These are phyloP conservation scores for Zizania latifolia DNA, from an alignment of 176 grass and related monocot species.

Conservation along the genomic window DNA sequence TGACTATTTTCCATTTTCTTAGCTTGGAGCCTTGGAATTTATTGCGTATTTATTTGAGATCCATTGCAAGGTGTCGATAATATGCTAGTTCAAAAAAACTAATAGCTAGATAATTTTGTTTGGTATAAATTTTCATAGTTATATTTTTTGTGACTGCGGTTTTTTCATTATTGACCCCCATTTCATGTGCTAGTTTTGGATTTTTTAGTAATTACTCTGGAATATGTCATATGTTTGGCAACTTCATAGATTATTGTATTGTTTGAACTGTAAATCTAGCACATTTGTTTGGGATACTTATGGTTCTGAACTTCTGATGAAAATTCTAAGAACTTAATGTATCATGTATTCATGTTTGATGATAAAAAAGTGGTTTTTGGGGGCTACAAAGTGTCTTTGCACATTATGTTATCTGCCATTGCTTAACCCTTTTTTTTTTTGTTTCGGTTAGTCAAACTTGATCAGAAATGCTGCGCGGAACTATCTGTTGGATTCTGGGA, in stretches of 20 bases:
- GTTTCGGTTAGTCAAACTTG: conserved; percentile 90
- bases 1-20: too few relatives aligned
- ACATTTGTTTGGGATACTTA: neutral
- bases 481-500: conserved; percentile 85
- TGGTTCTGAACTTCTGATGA: neutral
- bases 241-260: neutral
- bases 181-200: neutral
- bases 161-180: conserved; percentile 1
- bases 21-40: neutral
- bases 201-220: neutral
- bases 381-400: neutral
- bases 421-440: conserved; percentile 28
- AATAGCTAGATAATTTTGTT: neutral
- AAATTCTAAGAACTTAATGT: neutral
- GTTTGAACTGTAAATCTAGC: neutral
- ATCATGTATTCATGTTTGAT: conserved; percentile 3
- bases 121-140: neutral
- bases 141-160: neutral
- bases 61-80: neutral
- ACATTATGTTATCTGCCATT: neutral
- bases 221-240: neutral
- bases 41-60: neutral
- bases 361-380: neutral
- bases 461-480: conserved; percentile 76
- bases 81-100: too few relatives aligned